A percentile compares a stretch with the other conserved stretches of the same genome.
Conservation (phyloP, 306 rosid genomes). For the Cucumis hystrix region DNA sequence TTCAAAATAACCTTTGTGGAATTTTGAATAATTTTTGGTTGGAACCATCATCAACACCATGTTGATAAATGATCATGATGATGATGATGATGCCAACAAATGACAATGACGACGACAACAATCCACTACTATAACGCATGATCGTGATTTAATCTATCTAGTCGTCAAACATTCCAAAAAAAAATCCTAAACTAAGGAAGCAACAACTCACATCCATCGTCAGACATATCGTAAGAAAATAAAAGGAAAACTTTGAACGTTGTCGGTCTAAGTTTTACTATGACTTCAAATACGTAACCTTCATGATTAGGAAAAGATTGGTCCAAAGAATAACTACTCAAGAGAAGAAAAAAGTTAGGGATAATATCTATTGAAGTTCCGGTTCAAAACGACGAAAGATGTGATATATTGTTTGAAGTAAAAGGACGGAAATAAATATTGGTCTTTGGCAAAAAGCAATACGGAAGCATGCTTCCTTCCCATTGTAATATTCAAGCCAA, state of each 20-base stretch:
- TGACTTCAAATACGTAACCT: neutral
- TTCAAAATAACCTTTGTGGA: neutral
- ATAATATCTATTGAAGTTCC: neutral
- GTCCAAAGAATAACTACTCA: neutral
- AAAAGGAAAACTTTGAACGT: neutral
- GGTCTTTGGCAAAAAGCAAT: conserved; percentile 1
- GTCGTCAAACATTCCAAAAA: neutral
- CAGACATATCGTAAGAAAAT: neutral
- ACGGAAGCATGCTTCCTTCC: conserved; percentile 5
- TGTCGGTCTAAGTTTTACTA: neutral
- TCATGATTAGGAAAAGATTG: neutral
- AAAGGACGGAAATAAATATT: neutral
- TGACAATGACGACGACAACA: neutral
- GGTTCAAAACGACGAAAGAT: neutral
- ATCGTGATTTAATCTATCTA: neutral
- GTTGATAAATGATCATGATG: neutral
- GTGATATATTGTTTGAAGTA: neutral
- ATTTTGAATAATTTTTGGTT: neutral
- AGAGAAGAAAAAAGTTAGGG: too few species aligned
- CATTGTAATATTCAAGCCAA: neutral
- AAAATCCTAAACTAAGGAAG: neutral
- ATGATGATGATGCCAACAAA: neutral
- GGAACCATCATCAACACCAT: neutral
- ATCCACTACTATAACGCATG: neutral
- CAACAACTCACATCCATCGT: neutral